Evolutionary conservation across 225 moss, liverwort and hornwort genomes (phyloP).

Genomic region (Physcomitrellopsis africana): DNA sequence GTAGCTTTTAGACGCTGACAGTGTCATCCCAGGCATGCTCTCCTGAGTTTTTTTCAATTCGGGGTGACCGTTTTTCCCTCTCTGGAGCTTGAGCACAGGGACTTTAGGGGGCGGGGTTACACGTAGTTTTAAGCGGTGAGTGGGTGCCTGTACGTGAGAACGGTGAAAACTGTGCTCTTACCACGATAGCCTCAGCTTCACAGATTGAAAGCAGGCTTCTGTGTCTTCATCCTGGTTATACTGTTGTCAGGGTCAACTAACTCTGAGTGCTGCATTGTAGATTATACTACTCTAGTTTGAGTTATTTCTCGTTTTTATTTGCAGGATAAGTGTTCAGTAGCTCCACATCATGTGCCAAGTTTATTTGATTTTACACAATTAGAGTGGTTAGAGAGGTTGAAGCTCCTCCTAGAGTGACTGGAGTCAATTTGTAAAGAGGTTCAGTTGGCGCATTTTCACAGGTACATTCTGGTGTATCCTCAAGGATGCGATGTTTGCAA

Average conservation of each 20-base stretch:
- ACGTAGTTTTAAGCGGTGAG: not conserved
- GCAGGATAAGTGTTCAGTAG: not conserved
- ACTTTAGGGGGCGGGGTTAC: not conserved
- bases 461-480: slow-evolving; percentile 99
- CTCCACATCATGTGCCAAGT: not conserved
- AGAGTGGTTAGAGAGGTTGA: too few species aligned
- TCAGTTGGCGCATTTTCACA: slow-evolving; percentile 42
- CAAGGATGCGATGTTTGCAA: slow-evolving; percentile 99
- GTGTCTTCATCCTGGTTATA: not conserved
- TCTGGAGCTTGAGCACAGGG: slow-evolving; percentile 12
- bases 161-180: not conserved
- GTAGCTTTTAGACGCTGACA: not conserved
- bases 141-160: not conserved
- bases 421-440: slow-evolving; percentile 10
- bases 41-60: not conserved
- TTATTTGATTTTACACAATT: not conserved
- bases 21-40: not conserved
- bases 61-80: not conserved
- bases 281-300: too few species aligned
- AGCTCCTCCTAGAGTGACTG: not conserved
- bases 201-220: too few species aligned
- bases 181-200: too few species aligned
- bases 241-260: too few species aligned
- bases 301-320: not conserved
- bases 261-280: too few species aligned